A percentile compares a stretch with the other conserved stretches of the same genome.
Conservation (phyloP, 108 stramenopile species). For the Skeletonema potamos region DNA sequence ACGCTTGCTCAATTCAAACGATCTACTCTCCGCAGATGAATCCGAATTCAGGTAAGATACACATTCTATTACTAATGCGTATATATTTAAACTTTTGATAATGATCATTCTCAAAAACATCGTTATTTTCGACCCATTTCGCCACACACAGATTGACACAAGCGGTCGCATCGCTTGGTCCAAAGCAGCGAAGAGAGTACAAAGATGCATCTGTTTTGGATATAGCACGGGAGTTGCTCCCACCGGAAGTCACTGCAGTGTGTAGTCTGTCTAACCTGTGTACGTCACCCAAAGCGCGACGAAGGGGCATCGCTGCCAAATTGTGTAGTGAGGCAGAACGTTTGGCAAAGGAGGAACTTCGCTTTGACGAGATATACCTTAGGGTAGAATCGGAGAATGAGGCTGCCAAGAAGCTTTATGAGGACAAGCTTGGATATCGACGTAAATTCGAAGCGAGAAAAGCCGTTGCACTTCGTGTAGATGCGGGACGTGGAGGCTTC, state of each 20-base stretch:
- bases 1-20: slow-evolving; percentile 35
- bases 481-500: slow-evolving; percentile 53
- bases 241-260: slow-evolving; percentile 49
- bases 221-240: slow-evolving; percentile 50
- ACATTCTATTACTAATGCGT: no score
- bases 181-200: slow-evolving; percentile 63
- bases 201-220: slow-evolving; percentile 55
- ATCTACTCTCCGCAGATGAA: slow-evolving; percentile 40
- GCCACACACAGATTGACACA: slow-evolving; percentile 51
- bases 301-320: slow-evolving; percentile 50
- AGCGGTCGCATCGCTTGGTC: slow-evolving; percentile 62
- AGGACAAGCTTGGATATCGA: slow-evolving; percentile 55
- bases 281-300: slow-evolving; percentile 52
- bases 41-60: slow-evolving; percentile 54
- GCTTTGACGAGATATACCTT: slow-evolving; percentile 50
- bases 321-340: slow-evolving; percentile 61
- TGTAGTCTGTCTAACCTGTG: slow-evolving; percentile 64
- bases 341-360: slow-evolving; percentile 49
- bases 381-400: slow-evolving; percentile 61
- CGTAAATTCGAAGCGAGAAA: slow-evolving; percentile 8
- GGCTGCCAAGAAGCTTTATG: slow-evolving; percentile 60
- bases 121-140: no score
- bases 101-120: no score
- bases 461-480: slow-evolving; percentile 52
- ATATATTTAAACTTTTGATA: no score